Evolutionary conservation across 257 asterid genomes (phyloP).

Genomic region (Solanum dulcamara): DNA sequence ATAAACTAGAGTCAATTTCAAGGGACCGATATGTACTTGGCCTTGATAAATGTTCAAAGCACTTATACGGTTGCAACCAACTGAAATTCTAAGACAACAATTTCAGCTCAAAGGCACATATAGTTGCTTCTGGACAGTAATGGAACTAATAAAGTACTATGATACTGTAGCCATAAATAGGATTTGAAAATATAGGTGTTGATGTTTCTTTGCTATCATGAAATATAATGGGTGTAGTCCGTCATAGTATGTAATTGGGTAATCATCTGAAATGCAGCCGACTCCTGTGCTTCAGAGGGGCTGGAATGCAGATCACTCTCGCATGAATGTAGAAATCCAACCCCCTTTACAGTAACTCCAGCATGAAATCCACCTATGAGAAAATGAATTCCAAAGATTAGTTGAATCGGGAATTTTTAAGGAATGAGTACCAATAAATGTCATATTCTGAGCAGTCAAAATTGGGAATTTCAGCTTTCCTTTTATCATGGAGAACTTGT

Average conservation of each 20-base stretch:
- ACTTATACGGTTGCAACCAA: not conserved
- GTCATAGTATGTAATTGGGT: not conserved
- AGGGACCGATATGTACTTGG: not conserved
- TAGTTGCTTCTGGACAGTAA: not conserved
- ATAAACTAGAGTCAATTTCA: not conserved
- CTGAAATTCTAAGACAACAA: not conserved
- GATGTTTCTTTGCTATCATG: not conserved
- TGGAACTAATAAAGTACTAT: not conserved
- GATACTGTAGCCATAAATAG: not conserved
- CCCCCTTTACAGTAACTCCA: not conserved
- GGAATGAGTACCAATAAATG: not conserved
- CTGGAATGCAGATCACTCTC: not conserved
- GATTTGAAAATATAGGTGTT: not conserved
- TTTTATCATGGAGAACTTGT: not conserved
- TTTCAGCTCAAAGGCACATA: not conserved
- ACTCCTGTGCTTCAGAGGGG: slow-evolving; percentile 6
- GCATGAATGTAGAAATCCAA: not conserved
- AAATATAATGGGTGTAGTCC: not conserved
- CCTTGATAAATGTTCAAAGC: not conserved
- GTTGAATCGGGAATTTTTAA: not conserved
- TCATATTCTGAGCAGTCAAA: not conserved
- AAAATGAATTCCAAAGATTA: not conserved
- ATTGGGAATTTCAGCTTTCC: not conserved
- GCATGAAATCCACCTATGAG: not conserved
- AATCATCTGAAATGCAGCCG: slow-evolving; percentile 1